Evolutionary conservation across 1,139 yeast genomes (phyloP).

Genomic region (Kodamaea plutei): DNA sequence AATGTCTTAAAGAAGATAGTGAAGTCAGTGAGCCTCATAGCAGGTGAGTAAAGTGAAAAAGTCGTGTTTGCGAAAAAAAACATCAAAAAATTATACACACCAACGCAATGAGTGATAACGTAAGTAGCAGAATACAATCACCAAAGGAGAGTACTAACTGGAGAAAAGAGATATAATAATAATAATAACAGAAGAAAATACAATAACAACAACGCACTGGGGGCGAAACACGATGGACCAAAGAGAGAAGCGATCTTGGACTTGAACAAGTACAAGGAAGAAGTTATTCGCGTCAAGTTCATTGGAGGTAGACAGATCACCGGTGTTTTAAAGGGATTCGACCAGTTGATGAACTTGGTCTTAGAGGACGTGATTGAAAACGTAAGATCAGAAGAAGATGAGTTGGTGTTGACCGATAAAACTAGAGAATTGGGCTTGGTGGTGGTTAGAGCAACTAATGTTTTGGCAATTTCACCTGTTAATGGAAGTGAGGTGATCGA

Average conservation of each 20-base stretch:
- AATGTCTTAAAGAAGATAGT: too few relatives aligned
- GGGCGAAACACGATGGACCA: conserved; percentile 62
- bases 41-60: too few relatives aligned
- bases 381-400: conserved; percentile 64
- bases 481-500: conserved; percentile 79
- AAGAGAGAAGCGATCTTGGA: conserved; percentile 88
- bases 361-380: conserved; percentile 79
- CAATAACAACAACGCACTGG: conserved; percentile 17
- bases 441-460: conserved; percentile 81
- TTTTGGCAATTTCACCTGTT: conserved; percentile 77
- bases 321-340: conserved; percentile 84
- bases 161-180: conserved; percentile 4
- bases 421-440: conserved; percentile 62
- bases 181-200: conserved; percentile 22
- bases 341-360: conserved; percentile 89
- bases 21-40: too few relatives aligned
- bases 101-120: conserved; percentile 15
- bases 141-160: conserved; percentile 7
- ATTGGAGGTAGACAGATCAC: conserved; percentile 81
- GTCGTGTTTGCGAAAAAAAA: neutral
- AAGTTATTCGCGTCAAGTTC: conserved; percentile 71
- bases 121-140: conserved; percentile 6
- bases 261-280: conserved; percentile 71
- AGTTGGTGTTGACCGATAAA: conserved; percentile 39
- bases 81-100: too few relatives aligned